A percentile compares a stretch with the other conserved stretches of the same genome.
Conservation (phyloP, 192 early-diverging fungal genomes). For the Umbelopsis sp. region DNA sequence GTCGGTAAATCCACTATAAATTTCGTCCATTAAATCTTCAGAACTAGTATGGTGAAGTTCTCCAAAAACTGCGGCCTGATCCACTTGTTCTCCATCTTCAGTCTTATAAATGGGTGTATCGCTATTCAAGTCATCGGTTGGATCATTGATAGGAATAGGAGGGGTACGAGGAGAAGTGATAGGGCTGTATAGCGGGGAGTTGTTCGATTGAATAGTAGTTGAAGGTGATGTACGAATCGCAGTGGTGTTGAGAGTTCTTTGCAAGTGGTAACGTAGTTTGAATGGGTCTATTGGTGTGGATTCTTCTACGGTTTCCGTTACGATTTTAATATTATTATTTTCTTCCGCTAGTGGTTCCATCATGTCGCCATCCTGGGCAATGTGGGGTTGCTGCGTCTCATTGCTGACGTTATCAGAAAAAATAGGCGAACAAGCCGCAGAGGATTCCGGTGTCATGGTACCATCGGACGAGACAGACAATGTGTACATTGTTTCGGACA, state of each 20-base stretch:
- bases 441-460: slow-evolving; percentile 9
- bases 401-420: background rate
- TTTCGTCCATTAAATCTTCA: slow-evolving; percentile 40
- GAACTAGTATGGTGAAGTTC: slow-evolving; percentile 32
- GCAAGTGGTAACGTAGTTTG: slow-evolving; percentile 3
- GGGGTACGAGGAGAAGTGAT: slow-evolving; percentile 6
- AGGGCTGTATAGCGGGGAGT: background rate
- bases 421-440: background rate
- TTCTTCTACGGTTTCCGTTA: background rate
- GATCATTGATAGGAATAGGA: slow-evolving; percentile 37
- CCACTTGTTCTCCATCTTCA: slow-evolving; percentile 1
- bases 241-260: background rate
- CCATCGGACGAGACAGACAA: slow-evolving; percentile 3
- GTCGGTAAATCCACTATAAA: slow-evolving; percentile 35
- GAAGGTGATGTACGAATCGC: background rate
- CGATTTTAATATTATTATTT: background rate
- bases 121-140: slow-evolving; percentile 35
- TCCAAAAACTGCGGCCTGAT: slow-evolving; percentile 23
- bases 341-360: background rate
- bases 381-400: background rate
- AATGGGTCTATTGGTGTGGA: background rate
- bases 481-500: background rate
- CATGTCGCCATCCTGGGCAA: background rate
- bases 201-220: background rate
- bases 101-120: slow-evolving; percentile 39